Evolutionary conservation across 1,139 yeast species (phyloP).

Genomic region (Scheffersomyces titani): DNA sequence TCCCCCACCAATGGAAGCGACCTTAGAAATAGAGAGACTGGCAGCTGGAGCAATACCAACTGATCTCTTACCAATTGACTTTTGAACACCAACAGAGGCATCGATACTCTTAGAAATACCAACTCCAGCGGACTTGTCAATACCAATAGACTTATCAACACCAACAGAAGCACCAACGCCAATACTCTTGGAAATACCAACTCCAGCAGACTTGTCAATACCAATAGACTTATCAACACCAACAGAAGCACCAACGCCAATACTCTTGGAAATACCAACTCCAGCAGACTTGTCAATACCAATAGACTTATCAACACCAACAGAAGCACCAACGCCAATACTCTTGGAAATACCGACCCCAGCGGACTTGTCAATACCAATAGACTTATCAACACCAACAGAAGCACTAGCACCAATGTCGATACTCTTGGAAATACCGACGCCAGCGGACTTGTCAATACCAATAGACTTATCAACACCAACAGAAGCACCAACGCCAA

Average conservation of each 20-base stretch:
- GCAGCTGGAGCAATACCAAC: slow-evolving; percentile 21
- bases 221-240: too few species aligned
- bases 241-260: not conserved
- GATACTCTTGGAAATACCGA: not conserved
- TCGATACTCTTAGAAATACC: not conserved
- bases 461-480: not conserved
- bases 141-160: too few species aligned
- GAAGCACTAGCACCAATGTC: not conserved
- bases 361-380: not conserved
- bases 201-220: too few species aligned
- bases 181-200: too few species aligned
- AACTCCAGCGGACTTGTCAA: too few species aligned
- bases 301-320: not conserved
- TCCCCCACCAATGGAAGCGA: slow-evolving; percentile 23
- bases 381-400: not conserved
- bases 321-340: not conserved
- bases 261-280: not conserved
- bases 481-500: not conserved
- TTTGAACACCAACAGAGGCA: not conserved
- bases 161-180: too few species aligned
- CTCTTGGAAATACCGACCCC: too few species aligned
- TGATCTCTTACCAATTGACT: not conserved
- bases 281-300: not conserved
- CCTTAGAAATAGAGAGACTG: slow-evolving; percentile 26
- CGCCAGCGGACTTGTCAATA: not conserved